A percentile compares a stretch with the other conserved stretches of the same genome.
Evolutionary conservation across 345 rosid genomes (phyloP).

Genomic region (Hirschfeldia incana): DNA sequence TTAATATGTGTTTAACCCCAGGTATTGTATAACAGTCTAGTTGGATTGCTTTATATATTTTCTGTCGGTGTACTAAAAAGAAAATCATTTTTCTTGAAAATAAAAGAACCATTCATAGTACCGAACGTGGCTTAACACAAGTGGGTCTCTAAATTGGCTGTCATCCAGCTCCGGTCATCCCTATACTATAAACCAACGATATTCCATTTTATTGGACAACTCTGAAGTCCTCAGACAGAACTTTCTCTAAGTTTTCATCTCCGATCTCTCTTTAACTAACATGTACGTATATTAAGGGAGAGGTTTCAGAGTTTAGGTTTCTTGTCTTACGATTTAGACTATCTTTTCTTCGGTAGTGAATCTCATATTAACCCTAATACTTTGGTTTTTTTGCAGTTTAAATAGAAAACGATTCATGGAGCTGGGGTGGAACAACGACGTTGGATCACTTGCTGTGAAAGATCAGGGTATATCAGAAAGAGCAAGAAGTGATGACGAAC

Average conservation of each 20-base stretch:
- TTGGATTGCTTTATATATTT: neutral
- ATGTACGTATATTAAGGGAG: conserved; percentile 10
- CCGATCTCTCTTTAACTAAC: neutral
- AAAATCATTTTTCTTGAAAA: neutral
- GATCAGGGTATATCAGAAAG: neutral
- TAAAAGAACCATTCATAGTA: neutral
- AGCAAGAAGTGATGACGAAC: conserved; percentile 12
- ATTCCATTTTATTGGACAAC: conserved; percentile 4
- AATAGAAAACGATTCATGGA: conserved; percentile 41
- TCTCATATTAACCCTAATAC: conserved; percentile 25
- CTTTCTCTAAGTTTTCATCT: neutral
- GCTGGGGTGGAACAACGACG: conserved; percentile 23
- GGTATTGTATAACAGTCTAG: neutral
- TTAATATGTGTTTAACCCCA: neutral
- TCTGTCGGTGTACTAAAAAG: conserved; percentile 19
- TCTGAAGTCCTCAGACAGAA: neutral
- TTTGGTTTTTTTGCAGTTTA: neutral
- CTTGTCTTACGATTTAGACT: neutral
- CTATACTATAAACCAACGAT: conserved; percentile 2
- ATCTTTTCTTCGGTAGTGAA: neutral
- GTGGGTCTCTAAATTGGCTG: conserved; percentile 8
- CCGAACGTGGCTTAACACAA: conserved; percentile 8
- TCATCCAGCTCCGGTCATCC: conserved; percentile 6
- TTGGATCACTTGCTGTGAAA: conserved; percentile 13
- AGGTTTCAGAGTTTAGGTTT: neutral